Evolutionary conservation across 2,329 filamentous ascomycete genomes (phyloP).

Genomic region (Davidsoniella neocaledoniae): DNA sequence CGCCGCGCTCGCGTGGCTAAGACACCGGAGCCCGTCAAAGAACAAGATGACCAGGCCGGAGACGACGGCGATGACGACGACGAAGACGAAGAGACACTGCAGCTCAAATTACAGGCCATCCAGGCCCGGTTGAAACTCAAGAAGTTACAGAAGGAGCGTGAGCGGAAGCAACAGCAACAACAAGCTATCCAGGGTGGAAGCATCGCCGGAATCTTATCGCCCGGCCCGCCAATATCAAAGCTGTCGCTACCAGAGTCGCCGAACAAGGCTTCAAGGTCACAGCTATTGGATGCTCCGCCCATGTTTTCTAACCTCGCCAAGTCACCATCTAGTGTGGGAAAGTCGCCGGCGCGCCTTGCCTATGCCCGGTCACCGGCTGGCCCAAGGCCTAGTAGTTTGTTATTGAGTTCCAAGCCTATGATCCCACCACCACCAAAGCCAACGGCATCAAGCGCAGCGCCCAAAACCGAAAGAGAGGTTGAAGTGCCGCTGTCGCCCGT

Average conservation of each 20-base stretch:
- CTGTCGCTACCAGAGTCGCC: neutral
- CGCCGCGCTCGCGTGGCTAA: slow-evolving; percentile 7
- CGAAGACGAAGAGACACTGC: slow-evolving; percentile 77
- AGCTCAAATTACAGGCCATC: slow-evolving; percentile 74
- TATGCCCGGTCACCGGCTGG: slow-evolving; percentile 10
- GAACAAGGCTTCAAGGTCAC: neutral
- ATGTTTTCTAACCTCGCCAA: slow-evolving; percentile 11
- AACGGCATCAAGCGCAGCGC: neutral
- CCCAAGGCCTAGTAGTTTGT: neutral
- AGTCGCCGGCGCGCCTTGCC: slow-evolving; percentile 9
- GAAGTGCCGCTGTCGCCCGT: slow-evolving; percentile 10
- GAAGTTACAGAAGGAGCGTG: slow-evolving; percentile 55
- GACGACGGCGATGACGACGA: slow-evolving; percentile 39
- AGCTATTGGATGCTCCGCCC: slow-evolving; percentile 1
- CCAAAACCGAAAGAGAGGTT: slow-evolving; percentile 1
- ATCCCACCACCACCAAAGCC: slow-evolving; percentile 7
- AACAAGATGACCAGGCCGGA: slow-evolving; percentile 45
- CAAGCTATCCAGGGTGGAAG: neutral
- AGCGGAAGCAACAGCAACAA: slow-evolving; percentile 14
- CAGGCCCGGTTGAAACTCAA: slow-evolving; percentile 79
- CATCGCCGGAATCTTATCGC: neutral
- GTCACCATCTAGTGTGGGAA: slow-evolving; percentile 11
- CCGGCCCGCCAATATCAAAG: neutral
- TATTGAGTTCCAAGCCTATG: slow-evolving; percentile 3
- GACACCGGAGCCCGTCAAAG: slow-evolving; percentile 14